Conservation (phyloP, 2,329 filamentous ascomycete species). For the Colletotrichum sp. region DNA sequence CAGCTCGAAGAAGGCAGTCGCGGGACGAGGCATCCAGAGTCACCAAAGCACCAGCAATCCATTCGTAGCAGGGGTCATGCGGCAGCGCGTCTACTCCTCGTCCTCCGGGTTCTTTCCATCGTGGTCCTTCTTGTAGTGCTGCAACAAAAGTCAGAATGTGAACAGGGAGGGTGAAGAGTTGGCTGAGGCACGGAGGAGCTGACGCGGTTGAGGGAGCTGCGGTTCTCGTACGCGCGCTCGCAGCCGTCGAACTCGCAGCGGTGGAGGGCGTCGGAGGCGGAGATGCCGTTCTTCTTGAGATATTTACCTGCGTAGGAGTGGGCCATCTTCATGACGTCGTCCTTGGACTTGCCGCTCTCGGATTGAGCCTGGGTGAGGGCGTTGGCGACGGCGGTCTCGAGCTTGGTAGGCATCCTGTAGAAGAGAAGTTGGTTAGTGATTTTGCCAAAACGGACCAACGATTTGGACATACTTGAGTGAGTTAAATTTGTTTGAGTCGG, state of each 20-base stretch:
- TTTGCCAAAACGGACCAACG: background rate
- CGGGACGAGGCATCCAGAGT: background rate
- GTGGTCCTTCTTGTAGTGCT: background rate
- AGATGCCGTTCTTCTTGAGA: background rate
- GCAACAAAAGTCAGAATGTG: background rate
- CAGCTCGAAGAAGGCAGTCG: background rate
- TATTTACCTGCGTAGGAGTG: background rate
- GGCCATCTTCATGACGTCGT: background rate
- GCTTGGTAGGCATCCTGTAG: background rate
- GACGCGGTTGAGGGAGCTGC: background rate
- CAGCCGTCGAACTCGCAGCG: background rate
- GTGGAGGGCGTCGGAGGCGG: background rate
- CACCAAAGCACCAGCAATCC: background rate
- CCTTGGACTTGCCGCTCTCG: background rate
- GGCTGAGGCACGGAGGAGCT: background rate
- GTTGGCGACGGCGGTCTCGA: background rate
- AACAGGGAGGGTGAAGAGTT: background rate
- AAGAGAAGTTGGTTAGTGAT: background rate
- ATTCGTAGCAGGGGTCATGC: rapidly evolving
- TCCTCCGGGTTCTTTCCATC: background rate
- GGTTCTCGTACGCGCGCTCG: background rate
- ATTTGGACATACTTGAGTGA: background rate
- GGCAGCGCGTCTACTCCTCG: background rate
- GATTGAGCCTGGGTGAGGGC: background rate
- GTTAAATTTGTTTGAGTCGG: background rate